A percentile compares a stretch with the other conserved stretches of the same genome.
phyloP scores from a whole-genome alignment of 495 filamentous ascomycete species.

The Aspergillus panamensis region DNA sequence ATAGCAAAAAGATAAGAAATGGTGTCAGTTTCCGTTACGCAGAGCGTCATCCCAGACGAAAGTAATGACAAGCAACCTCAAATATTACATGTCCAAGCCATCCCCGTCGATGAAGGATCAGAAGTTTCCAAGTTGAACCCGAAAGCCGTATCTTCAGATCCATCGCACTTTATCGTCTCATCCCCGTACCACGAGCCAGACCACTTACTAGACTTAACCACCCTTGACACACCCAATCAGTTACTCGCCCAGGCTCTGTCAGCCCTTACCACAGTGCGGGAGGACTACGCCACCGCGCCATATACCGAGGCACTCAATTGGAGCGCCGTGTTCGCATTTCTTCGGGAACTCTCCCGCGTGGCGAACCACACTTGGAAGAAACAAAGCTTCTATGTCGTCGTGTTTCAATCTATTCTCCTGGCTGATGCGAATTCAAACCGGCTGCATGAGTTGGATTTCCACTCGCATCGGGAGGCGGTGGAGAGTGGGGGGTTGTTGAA shows the following conservation, averaged over 20 bases:
- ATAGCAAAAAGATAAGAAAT: no score
- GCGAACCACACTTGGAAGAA: constrained; percentile 57
- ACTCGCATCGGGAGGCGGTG: constrained; percentile 73
- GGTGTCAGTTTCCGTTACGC: no score
- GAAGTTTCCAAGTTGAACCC: no score
- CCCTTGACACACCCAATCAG: constrained; percentile 58
- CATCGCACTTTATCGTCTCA: constrained; percentile 45
- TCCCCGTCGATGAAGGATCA: no score
- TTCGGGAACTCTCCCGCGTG: constrained; percentile 40
- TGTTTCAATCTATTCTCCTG: constrained; percentile 69
- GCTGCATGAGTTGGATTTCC: constrained; percentile 65
- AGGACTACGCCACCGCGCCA: constrained; percentile 71
- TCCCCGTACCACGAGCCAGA: constrained; percentile 68
- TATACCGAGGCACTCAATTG: constrained; percentile 80
- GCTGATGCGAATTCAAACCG: constrained; percentile 56
- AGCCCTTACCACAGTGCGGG: constrained; percentile 53
- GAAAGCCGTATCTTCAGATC: no score
- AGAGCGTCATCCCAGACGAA: no score
- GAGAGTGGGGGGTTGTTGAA: constrained; percentile 80
- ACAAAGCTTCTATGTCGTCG: constrained; percentile 74
- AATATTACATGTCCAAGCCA: no score
- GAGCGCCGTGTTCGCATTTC: constrained; percentile 53
- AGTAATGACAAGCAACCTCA: no score
- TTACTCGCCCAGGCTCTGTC: constrained; percentile 71
- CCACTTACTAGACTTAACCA: constrained; percentile 69